Evolutionary conservation across 192 early-diverging fungal genomes (phyloP).

Genomic region (Pilaira anomala): DNA sequence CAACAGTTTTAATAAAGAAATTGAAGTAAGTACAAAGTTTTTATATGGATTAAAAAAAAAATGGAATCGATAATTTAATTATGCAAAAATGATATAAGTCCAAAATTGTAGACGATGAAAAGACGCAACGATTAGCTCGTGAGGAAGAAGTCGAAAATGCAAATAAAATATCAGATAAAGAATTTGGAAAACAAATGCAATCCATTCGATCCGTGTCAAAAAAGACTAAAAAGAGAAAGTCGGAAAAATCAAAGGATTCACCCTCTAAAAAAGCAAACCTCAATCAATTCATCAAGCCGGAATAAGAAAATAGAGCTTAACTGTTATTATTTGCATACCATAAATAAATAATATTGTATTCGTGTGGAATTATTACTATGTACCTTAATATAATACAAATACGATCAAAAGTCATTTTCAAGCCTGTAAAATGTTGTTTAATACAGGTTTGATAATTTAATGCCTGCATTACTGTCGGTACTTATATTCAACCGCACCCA

Average conservation of each 20-base stretch:
- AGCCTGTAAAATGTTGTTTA: too few species aligned
- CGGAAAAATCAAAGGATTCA: not conserved
- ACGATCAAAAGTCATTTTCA: too few species aligned
- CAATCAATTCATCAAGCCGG: not conserved
- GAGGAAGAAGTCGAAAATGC: conserved; percentile 15
- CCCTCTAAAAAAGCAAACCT: not conserved
- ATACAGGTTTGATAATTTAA: too few species aligned
- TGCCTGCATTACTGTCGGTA: too few species aligned
- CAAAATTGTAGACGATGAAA: not conserved
- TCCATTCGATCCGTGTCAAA: not conserved
- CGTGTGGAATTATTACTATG: too few species aligned
- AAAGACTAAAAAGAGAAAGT: conserved; percentile 1
- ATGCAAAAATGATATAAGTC: not conserved
- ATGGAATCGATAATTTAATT: not conserved
- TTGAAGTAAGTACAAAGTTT: not conserved
- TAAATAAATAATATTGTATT: too few species aligned
- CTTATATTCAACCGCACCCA: too few species aligned
- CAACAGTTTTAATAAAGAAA: conserved; percentile 13
- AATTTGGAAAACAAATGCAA: not conserved
- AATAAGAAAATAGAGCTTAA: conserved; percentile 2
- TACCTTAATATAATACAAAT: too few species aligned
- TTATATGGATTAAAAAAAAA: not conserved
- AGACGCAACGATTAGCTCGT: conserved; percentile 1
- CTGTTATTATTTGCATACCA: too few species aligned
- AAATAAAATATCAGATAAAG: conserved; percentile 4